These are phyloP conservation scores for Arachnopeziza araneosa DNA, from an alignment of 2,329 filamentous ascomycete genomes.

Conservation along the genomic window DNA sequence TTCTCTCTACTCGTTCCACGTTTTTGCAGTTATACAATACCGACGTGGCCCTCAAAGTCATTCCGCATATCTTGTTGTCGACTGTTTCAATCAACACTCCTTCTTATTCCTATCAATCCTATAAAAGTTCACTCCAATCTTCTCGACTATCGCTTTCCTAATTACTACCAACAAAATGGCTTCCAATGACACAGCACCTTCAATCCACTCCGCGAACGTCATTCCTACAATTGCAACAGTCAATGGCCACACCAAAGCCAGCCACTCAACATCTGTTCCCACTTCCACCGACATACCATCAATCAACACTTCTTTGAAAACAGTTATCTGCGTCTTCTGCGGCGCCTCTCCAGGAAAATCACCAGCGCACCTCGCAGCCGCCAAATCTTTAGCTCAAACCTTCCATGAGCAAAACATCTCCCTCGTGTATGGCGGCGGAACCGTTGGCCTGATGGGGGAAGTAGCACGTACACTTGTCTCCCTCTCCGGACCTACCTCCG, in stretches of 20 bases:
- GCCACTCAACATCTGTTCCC: neutral
- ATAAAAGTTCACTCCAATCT: too few relatives aligned
- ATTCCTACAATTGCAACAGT: too few relatives aligned
- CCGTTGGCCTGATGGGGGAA: conserved; percentile 92
- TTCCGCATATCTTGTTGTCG: too few relatives aligned
- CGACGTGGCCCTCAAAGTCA: too few relatives aligned
- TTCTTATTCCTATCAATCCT: too few relatives aligned
- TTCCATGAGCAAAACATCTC: conserved; percentile 74
- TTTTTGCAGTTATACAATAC: too few relatives aligned
- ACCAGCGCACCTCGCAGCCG: conserved; percentile 68
- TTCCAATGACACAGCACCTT: conserved; percentile 8
- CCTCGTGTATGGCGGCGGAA: conserved; percentile 93
- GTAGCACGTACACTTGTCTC: conserved; percentile 80
- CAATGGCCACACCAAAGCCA: neutral
- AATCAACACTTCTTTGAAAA: conserved; percentile 22
- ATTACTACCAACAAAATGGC: conserved; percentile 11
- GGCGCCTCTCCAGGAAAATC: conserved; percentile 71
- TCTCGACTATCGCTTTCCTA: neutral
- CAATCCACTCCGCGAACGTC: neutral
- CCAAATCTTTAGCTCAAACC: conserved; percentile 64
- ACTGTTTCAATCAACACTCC: too few relatives aligned
- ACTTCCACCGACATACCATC: conserved; percentile 1
- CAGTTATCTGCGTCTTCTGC: conserved; percentile 90
- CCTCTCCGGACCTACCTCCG: conserved; percentile 71
- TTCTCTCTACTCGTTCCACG: too few relatives aligned